These are phyloP conservation scores for Volutella citrinella DNA, from an alignment of 2,329 filamentous ascomycete genomes.

Conservation along the genomic window DNA sequence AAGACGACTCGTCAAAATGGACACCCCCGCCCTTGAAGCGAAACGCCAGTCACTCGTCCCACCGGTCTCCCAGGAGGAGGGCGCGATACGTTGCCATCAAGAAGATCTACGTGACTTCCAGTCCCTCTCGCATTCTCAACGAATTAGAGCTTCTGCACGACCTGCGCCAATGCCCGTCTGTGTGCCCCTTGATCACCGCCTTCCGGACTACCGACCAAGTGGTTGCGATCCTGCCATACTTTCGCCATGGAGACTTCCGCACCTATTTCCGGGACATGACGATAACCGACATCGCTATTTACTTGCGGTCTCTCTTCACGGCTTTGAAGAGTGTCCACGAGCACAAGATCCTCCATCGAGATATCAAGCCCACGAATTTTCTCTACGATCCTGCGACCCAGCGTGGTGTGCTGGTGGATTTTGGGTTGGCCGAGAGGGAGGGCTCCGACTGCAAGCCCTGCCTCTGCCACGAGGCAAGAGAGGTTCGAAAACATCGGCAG, in stretches of 20 bases:
- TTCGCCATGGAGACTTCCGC: constrained; percentile 91
- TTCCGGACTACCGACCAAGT: constrained; percentile 94
- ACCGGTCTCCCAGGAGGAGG: constrained; percentile 27
- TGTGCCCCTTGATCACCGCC: constrained; percentile 96
- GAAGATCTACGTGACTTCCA: constrained; percentile 99
- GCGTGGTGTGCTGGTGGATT: constrained; percentile 93
- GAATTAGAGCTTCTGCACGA: constrained; percentile 92
- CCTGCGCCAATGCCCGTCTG: constrained; percentile 75
- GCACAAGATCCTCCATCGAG: constrained; percentile 82
- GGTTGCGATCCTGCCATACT: constrained; percentile 91
- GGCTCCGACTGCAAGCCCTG: constrained; percentile 77
- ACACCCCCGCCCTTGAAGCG: constrained; percentile 63
- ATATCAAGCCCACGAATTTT: constrained; percentile 98
- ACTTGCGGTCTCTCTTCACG: constrained; percentile 84
- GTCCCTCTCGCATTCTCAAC: constrained; percentile 88
- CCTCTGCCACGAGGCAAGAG: constrained; percentile 67
- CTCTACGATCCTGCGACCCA: constrained; percentile 80
- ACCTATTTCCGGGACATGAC: constrained; percentile 92
- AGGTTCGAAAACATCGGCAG: constrained; percentile 60
- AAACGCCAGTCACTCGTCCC: constrained; percentile 34
- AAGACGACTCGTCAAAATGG: constrained; percentile 65
- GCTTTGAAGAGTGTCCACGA: constrained; percentile 81
- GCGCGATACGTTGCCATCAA: constrained; percentile 91
- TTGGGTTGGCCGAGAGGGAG: constrained; percentile 88
- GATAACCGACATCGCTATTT: constrained; percentile 80